Conservation (phyloP, 306 rosid species). For the Mucuna pruriens region DNA sequence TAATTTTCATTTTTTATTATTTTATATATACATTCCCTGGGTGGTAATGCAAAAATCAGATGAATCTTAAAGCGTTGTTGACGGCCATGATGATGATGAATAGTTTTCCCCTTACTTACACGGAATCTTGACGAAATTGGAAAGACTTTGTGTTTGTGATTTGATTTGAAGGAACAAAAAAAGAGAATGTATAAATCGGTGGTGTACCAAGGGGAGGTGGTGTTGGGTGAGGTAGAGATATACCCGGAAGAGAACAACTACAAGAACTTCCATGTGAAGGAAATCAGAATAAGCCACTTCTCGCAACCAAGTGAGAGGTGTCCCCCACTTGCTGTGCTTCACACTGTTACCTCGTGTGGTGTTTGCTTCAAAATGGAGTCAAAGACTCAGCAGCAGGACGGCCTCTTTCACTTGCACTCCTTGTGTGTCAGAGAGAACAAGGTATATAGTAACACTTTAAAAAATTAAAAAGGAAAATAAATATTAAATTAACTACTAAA, state of each 20-base stretch:
- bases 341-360: slow-evolving; percentile 76
- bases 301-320: slow-evolving; percentile 98
- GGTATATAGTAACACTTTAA: slow-evolving; percentile 70
- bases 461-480: not conserved
- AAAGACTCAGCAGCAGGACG: slow-evolving; percentile 72
- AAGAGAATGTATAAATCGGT: slow-evolving; percentile 72
- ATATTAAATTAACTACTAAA: not conserved
- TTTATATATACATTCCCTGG: slow-evolving; percentile 19
- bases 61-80: slow-evolving; percentile 63
- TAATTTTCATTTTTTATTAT: slow-evolving; percentile 27
- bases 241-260: slow-evolving; percentile 76
- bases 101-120: slow-evolving; percentile 39
- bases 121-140: slow-evolving; percentile 50
- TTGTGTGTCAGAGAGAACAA: slow-evolving; percentile 98
- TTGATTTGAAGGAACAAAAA: slow-evolving; percentile 42
- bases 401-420: slow-evolving; percentile 92
- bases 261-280: slow-evolving; percentile 72
- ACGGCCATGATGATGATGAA: slow-evolving; percentile 55
- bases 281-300: slow-evolving; percentile 86
- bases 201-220: slow-evolving; percentile 84
- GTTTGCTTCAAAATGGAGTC: slow-evolving; percentile 99
- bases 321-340: slow-evolving; percentile 99
- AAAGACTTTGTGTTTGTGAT: slow-evolving; percentile 47
- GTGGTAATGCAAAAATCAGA: slow-evolving; percentile 67
- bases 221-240: slow-evolving; percentile 91